Evolutionary conservation across 495 filamentous ascomycete species (phyloP).

Genomic region (Achaetomiella virescens): DNA sequence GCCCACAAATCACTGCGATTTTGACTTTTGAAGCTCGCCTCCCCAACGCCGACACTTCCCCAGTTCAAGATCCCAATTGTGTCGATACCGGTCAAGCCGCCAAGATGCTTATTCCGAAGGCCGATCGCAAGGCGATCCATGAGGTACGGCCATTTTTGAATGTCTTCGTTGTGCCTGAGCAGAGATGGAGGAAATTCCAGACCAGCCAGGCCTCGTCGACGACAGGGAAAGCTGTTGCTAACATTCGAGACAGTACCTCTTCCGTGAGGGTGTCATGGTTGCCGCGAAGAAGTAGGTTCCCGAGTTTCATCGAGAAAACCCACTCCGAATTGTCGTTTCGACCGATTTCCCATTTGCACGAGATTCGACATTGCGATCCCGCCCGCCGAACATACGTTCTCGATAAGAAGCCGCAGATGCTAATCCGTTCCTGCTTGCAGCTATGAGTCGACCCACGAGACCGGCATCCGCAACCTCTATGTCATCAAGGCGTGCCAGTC

Average conservation of each 20-base stretch:
- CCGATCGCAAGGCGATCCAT: slow-evolving; percentile 99
- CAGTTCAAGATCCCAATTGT: slow-evolving; percentile 41
- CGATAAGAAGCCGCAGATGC: slow-evolving; percentile 14
- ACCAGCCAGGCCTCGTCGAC: background rate
- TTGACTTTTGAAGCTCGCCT: slow-evolving; percentile 32
- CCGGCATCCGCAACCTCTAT: slow-evolving; percentile 86
- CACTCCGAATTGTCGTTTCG: background rate
- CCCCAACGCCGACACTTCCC: slow-evolving; percentile 30
- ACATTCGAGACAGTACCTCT: slow-evolving; percentile 74
- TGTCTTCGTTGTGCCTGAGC: background rate
- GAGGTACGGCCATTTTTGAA: slow-evolving; percentile 40
- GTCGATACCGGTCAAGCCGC: slow-evolving; percentile 41
- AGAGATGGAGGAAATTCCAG: background rate
- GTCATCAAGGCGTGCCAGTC: slow-evolving; percentile 99
- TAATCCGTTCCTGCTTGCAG: slow-evolving; percentile 23
- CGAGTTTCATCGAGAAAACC: slow-evolving; percentile 10
- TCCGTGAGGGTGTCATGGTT: slow-evolving; percentile 98
- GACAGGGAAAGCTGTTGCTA: slow-evolving; percentile 24
- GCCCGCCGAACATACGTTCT: background rate
- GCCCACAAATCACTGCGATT: slow-evolving; percentile 33
- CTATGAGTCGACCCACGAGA: slow-evolving; percentile 36
- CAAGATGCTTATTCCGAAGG: slow-evolving; percentile 95
- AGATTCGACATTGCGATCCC: background rate
- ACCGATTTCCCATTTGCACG: slow-evolving; percentile 6
- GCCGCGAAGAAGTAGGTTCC: slow-evolving; percentile 78